phyloP scores from a whole-genome alignment of 2,329 filamentous ascomycete genomes.

The Parastagonospora nodorum region DNA sequence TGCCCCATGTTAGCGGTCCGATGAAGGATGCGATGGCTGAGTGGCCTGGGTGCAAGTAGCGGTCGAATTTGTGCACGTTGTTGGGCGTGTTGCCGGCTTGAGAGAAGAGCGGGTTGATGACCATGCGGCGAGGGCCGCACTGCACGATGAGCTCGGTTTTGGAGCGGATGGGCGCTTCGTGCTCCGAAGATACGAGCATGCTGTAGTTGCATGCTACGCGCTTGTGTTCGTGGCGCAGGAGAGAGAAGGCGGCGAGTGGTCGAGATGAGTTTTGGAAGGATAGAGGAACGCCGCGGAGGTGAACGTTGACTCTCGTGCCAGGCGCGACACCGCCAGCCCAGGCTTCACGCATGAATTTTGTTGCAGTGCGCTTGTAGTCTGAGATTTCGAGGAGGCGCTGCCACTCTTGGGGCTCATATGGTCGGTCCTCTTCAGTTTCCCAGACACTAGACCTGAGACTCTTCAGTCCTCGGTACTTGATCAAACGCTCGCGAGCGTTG shows the following conservation, averaged over 20 bases:
- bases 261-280: conserved; percentile 59
- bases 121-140: conserved; percentile 83
- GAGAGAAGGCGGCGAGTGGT: conserved; percentile 79
- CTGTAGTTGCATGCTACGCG: conserved; percentile 83
- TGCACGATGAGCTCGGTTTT: conserved; percentile 93
- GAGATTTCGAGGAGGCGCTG: conserved; percentile 79
- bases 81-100: conserved; percentile 89
- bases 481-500: conserved; percentile 80
- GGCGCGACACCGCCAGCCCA: conserved; percentile 84
- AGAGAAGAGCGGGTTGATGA: conserved; percentile 90
- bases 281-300: conserved; percentile 67
- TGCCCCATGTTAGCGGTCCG: conserved; percentile 89
- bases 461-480: conserved; percentile 89
- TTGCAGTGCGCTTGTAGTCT: conserved; percentile 87
- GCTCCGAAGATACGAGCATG: conserved; percentile 80
- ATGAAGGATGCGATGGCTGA: conserved; percentile 89
- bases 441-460: conserved; percentile 85
- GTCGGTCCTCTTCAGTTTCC: conserved; percentile 85
- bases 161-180: conserved; percentile 77
- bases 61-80: conserved; percentile 95
- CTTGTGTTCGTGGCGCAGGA: conserved; percentile 95
- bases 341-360: conserved; percentile 77
- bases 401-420: conserved; percentile 91
- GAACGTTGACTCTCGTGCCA: conserved; percentile 80
- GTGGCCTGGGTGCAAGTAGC: conserved; percentile 87